Conservation (phyloP, 768 basidiomycete species). For the Lentinula aciculospora region DNA sequence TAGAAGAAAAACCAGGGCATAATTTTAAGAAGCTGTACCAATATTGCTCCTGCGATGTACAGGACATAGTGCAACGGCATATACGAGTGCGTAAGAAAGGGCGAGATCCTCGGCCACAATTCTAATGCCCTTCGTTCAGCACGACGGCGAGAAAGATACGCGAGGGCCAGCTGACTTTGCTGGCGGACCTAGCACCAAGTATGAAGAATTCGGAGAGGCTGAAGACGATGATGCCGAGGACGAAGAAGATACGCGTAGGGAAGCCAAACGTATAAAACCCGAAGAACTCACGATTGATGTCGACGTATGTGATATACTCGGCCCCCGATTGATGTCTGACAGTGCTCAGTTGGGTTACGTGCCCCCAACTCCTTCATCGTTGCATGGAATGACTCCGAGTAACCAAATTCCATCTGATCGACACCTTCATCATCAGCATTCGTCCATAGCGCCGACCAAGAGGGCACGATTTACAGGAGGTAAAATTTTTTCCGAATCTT, state of each 20-base stretch:
- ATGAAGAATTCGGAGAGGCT: slow-evolving; percentile 29
- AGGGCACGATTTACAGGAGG: slow-evolving; percentile 15
- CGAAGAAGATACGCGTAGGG: slow-evolving; percentile 25
- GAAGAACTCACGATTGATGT: slow-evolving; percentile 11
- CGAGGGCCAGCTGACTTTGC: slow-evolving; percentile 42
- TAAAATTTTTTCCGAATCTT: slow-evolving; percentile 14
- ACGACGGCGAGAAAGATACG: slow-evolving; percentile 46
- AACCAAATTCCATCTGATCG: slow-evolving; percentile 17
- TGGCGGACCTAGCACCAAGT: slow-evolving; percentile 21
- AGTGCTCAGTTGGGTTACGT: background rate
- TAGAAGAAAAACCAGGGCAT: slow-evolving; percentile 76
- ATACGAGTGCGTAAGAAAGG: slow-evolving; percentile 21
- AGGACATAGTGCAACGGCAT: slow-evolving; percentile 67
- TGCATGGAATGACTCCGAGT: background rate
- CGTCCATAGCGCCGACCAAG: slow-evolving; percentile 16
- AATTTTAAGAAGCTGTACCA: slow-evolving; percentile 72
- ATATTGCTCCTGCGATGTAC: slow-evolving; percentile 69
- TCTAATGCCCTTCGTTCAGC: slow-evolving; percentile 20
- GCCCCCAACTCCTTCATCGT: background rate
- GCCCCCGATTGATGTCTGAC: background rate
- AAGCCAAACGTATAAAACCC: slow-evolving; percentile 5
- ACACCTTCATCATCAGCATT: slow-evolving; percentile 10
- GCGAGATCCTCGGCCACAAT: background rate
- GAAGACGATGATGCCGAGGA: slow-evolving; percentile 37
- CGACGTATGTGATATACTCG: background rate